Base-by-base conservation (phyloP, 176 grass and related monocot genomes). In the bread wheat (Triticum aestivum) region DNA sequence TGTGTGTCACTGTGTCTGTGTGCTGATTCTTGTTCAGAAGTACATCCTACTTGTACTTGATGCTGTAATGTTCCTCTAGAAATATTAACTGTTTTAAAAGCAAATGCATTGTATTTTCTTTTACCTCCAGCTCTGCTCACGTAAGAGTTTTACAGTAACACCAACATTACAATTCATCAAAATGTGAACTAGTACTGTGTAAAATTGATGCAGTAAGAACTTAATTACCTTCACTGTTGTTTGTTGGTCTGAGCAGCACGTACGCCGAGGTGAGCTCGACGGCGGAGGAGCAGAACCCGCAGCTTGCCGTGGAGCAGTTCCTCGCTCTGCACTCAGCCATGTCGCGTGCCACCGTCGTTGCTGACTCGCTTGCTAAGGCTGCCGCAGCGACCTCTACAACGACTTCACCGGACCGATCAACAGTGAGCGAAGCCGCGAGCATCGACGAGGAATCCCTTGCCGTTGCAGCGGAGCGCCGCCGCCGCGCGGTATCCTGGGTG, bases 231-330 rank as follows among this genome's bases (percentile, higher is more conserved):
- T 61, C 9, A 73, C 65, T 33, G 61, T 49, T 51, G 42, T 51
- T 14, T 70, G 79, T 49, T 97, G 14, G 69, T 85, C 45, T 78
- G 74, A 45, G 71, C 89, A 98, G 97, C 86, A 85, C 86, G 29
- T 98, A 96, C 29, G 88, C 92, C 8, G 94, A 96, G 65, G 84
- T 99, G 87, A 91, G 84, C 80, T 92, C 92, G 65, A 90, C 82
- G 15, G 92, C 92, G 12, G 91, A 88, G 83, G 89, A 96, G 74
- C 94, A 99, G 67, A 94, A 96, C 17, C 97, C 97, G 4, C 94
- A 91, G 77, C 89, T 80, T 35, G 89, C 94, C 4, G 97, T 99
- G 10, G 97, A 99, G 79, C 91, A 92, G 65, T 99, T 99, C 75
- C 88, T 99, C n/a, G 63, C 90, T 59, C 83, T 99, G 27, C 90